Conservation (phyloP, 371 early-diverging fungal genomes). For the Rhizomucor miehei region DNA sequence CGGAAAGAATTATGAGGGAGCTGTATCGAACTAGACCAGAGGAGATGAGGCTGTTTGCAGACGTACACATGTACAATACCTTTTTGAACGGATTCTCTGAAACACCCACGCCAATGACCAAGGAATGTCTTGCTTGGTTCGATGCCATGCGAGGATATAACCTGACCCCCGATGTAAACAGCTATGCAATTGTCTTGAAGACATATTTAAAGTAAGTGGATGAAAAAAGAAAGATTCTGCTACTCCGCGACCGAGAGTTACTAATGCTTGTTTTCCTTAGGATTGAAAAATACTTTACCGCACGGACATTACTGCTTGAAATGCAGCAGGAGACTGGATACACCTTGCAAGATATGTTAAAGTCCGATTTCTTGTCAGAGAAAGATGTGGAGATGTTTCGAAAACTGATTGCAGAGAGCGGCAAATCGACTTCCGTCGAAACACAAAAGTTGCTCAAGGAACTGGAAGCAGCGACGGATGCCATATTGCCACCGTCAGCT, state of each 20-base stretch:
- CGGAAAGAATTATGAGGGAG: conserved; percentile 72
- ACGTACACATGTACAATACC: conserved; percentile 77
- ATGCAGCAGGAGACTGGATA: conserved; percentile 51
- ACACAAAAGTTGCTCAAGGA: conserved; percentile 25
- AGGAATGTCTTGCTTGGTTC: conserved; percentile 77
- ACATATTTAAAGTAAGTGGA: conserved; percentile 64
- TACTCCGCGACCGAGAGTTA: too few relatives aligned
- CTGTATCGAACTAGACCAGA: conserved; percentile 60
- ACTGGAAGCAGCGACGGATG: conserved; percentile 28
- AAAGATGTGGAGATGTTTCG: conserved; percentile 44
- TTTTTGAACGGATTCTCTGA: conserved; percentile 77
- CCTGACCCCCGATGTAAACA: conserved; percentile 20
- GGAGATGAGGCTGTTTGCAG: conserved; percentile 69
- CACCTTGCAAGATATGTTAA: conserved; percentile 37
- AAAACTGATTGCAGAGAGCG: conserved; percentile 30
- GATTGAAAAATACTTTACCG: conserved; percentile 52
- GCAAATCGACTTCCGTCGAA: conserved; percentile 16
- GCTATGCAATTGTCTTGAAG: conserved; percentile 42
- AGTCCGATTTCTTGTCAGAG: conserved; percentile 39
- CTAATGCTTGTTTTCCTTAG: conserved; percentile 20
- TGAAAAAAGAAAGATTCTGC: conserved; percentile 3
- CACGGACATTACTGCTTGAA: conserved; percentile 62
- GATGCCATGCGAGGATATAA: conserved; percentile 35
- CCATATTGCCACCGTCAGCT: conserved; percentile 1
- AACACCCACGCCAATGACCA: conserved; percentile 42